These are phyloP conservation scores for Sugiyamaella marilandica DNA, from an alignment of 805 yeast species.

Conservation along the genomic window DNA sequence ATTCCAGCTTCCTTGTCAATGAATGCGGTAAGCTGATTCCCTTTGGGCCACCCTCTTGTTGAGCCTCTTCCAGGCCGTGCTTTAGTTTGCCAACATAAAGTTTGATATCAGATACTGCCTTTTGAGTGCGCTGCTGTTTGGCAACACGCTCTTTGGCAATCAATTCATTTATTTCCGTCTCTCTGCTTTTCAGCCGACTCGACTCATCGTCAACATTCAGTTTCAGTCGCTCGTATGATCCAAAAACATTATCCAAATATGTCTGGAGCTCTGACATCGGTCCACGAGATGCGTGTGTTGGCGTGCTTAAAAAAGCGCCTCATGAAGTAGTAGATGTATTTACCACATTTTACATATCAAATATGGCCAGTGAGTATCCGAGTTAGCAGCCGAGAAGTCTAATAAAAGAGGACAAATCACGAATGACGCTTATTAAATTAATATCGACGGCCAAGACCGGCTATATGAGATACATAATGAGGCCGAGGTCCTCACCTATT, in stretches of 20 bases:
- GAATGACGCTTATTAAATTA: constrained; percentile 77
- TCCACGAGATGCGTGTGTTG: background rate
- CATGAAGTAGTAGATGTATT: background rate
- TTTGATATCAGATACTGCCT: constrained; percentile 1
- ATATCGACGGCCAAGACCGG: constrained; percentile 91
- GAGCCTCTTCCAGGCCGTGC: background rate
- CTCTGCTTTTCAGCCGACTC: constrained; percentile 9
- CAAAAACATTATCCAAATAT: constrained; percentile 24
- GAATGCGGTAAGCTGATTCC: background rate
- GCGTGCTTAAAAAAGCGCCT: background rate
- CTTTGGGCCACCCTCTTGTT: background rate
- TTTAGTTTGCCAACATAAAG: background rate
- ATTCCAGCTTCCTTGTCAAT: background rate
- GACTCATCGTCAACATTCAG: constrained; percentile 18
- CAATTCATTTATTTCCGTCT: background rate
- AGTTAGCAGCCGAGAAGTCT: background rate
- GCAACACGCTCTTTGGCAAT: constrained; percentile 1
- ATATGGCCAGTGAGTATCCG: constrained; percentile 15
- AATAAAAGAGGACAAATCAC: constrained; percentile 55
- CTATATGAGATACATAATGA: constrained; percentile 68
- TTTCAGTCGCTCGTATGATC: constrained; percentile 20
- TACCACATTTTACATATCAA: background rate
- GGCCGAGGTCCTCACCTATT: constrained; percentile 76
- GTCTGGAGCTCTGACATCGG: constrained; percentile 2
- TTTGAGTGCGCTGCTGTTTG: constrained; percentile 1